Percentiles rank a stretch among this genome's conserved stretches.
phyloP scores from a whole-genome alignment of 306 rosid genomes.

The Dicorynia guianensis region DNA sequence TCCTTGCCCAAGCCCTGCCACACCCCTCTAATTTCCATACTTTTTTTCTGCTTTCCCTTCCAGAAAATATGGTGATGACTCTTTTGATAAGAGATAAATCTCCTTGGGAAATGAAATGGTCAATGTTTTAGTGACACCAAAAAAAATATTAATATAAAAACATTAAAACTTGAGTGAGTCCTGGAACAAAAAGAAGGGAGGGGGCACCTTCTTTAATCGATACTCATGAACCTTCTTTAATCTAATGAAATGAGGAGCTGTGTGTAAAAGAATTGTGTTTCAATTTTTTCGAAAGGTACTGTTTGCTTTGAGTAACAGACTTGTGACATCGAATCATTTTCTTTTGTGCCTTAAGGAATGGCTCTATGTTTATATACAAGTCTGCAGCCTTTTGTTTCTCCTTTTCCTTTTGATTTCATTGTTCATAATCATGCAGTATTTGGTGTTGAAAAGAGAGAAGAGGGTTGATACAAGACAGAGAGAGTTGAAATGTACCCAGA shows the following conservation, averaged over 20 bases:
- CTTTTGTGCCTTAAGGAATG: neutral
- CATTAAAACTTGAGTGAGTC: neutral
- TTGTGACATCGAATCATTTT: neutral
- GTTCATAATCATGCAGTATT: neutral
- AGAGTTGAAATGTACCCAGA: neutral
- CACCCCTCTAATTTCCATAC: neutral
- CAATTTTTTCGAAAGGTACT: neutral
- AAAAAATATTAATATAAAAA: neutral
- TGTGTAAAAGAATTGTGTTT: neutral
- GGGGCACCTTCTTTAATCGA: neutral
- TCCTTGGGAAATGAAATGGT: neutral
- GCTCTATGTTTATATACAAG: neutral
- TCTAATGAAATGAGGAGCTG: neutral
- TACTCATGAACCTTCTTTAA: neutral
- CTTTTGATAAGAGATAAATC: neutral
- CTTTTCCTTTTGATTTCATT: neutral
- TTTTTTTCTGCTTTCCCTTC: neutral
- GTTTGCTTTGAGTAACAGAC: neutral
- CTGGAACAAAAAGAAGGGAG: neutral
- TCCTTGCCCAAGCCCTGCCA: neutral
- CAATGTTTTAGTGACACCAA: neutral
- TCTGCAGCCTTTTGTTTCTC: neutral
- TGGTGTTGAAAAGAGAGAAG: neutral
- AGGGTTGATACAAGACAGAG: neutral
- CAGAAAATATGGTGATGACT: neutral